Percentiles rank a stretch among this genome's conserved stretches.
Conservation (phyloP, 2,329 filamentous ascomycete genomes). For the Nigrospora oryzae region DNA sequence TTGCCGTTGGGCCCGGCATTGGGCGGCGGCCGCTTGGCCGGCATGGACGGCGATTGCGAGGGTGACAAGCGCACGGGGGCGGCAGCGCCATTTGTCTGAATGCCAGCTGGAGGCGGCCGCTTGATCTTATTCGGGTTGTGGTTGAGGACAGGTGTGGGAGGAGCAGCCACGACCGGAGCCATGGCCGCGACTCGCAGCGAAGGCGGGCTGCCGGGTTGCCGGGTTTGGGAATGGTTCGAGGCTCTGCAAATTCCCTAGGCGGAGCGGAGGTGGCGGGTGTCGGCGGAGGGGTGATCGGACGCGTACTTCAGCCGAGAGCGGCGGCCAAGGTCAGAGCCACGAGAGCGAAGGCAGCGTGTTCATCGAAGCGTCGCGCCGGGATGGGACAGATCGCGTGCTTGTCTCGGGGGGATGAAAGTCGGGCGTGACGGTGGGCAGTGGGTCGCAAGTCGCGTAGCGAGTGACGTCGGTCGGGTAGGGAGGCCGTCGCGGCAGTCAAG, state of each 20-base stretch:
- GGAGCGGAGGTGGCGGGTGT: neutral
- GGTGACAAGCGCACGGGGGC: slow-evolving; percentile 48
- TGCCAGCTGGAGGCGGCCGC: slow-evolving; percentile 55
- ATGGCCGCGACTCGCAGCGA: slow-evolving; percentile 24
- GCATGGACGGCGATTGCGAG: slow-evolving; percentile 38
- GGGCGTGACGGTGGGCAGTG: neutral
- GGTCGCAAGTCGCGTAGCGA: slow-evolving; percentile 3
- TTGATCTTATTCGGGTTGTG: slow-evolving; percentile 51
- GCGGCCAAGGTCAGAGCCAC: too few species aligned
- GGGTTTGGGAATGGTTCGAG: too few species aligned
- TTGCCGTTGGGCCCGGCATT: slow-evolving; percentile 36
- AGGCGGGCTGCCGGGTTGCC: too few species aligned
- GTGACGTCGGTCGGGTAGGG: slow-evolving; percentile 1
- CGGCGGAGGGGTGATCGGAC: neutral
- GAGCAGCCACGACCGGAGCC: slow-evolving; percentile 45
- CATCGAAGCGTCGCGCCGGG: too few species aligned
- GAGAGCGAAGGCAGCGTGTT: too few species aligned
- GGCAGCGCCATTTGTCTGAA: slow-evolving; percentile 56
- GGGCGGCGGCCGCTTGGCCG: slow-evolving; percentile 44
- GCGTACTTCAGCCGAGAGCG: neutral
- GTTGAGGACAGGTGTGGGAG: slow-evolving; percentile 10
- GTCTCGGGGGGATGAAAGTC: neutral
- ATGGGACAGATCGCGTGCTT: neutral
- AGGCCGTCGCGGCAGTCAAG: too few species aligned
- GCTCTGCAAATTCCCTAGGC: too few species aligned